A percentile compares a stretch with the other conserved stretches of the same genome.
Evolutionary conservation across 192 early-diverging fungal species (phyloP).

Genomic region (Coemansia sp.): DNA sequence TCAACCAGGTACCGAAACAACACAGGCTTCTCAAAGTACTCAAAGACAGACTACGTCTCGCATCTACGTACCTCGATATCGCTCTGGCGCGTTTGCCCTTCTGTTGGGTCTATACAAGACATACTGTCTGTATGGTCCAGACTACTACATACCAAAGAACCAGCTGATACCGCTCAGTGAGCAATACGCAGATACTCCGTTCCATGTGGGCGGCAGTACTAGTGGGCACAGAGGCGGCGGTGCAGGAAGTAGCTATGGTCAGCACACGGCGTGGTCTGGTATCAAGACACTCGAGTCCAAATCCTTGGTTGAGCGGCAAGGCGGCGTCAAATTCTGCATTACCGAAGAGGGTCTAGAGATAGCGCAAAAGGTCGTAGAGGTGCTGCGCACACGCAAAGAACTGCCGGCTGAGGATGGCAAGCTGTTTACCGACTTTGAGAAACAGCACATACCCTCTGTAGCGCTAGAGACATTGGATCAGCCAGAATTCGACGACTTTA

Average conservation of each 20-base stretch:
- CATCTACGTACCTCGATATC: constrained; percentile 72
- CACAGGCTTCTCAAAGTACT: not conserved
- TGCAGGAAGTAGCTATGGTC: not conserved
- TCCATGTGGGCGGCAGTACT: constrained; percentile 48
- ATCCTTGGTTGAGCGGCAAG: constrained; percentile 64
- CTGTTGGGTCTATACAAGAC: constrained; percentile 64
- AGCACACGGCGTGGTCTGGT: constrained; percentile 76
- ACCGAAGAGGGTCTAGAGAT: constrained; percentile 72
- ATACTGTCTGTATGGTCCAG: constrained; percentile 37
- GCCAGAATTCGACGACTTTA: not conserved
- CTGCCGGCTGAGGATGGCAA: constrained; percentile 18
- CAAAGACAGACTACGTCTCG: constrained; percentile 16
- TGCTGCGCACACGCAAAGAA: constrained; percentile 36
- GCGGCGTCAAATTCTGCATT: constrained; percentile 63
- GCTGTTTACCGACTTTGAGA: constrained; percentile 23
- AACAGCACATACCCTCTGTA: not conserved
- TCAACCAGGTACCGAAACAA: not conserved
- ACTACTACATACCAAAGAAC: constrained; percentile 61
- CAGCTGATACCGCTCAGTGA: constrained; percentile 71
- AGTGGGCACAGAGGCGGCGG: constrained; percentile 48
- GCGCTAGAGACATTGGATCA: not conserved
- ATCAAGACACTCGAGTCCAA: constrained; percentile 75
- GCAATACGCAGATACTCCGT: constrained; percentile 66
- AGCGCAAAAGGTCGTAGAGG: constrained; percentile 54
- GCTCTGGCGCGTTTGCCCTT: constrained; percentile 81